Conservation (phyloP, 2,329 filamentous ascomycete species). For the Colletotrichum eleusines region DNA sequence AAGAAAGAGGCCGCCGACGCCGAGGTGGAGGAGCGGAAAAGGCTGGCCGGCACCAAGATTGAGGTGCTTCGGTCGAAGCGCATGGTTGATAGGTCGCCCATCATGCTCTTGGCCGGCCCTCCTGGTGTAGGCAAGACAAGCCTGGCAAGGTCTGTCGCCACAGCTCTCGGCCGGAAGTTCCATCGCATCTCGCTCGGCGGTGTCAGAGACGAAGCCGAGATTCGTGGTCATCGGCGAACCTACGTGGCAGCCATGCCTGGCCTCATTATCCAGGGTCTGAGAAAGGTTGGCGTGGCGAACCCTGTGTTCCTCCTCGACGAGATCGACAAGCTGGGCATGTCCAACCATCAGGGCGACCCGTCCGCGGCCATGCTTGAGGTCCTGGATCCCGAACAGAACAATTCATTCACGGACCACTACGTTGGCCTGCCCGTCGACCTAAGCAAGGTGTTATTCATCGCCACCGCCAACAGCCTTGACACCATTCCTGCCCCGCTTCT, state of each 20-base stretch:
- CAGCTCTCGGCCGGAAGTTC: conserved; percentile 93
- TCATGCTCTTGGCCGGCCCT: conserved; percentile 91
- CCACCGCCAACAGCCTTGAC: conserved; percentile 93
- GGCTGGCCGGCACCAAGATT: conserved; percentile 71
- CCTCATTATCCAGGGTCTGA: conserved; percentile 90
- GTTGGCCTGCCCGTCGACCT: conserved; percentile 95
- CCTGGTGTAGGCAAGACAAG: conserved; percentile 97
- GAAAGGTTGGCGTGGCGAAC: conserved; percentile 95
- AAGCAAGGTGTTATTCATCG: conserved; percentile 97
- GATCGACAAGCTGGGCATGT: conserved; percentile 94
- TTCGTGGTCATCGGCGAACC: conserved; percentile 91
- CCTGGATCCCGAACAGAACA: conserved; percentile 95
- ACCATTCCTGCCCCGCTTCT: conserved; percentile 94
- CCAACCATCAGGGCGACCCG: conserved; percentile 94
- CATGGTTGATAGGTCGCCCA: conserved; percentile 95
- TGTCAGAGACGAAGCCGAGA: conserved; percentile 96
- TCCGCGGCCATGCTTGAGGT: conserved; percentile 98
- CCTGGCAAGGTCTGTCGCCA: conserved; percentile 91
- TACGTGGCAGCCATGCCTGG: conserved; percentile 99
- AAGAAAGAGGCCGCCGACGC: conserved; percentile 48
- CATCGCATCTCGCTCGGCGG: conserved; percentile 97
- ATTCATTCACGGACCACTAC: conserved; percentile 95
- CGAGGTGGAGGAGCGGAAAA: conserved; percentile 50
- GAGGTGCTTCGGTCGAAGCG: conserved; percentile 83
- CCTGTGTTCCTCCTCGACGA: conserved; percentile 96